Evolutionary conservation across 106 monocot species (phyloP), one percentile per base, ranked within the genome.

Genomic region (Amphibolis antarctica): DNA sequence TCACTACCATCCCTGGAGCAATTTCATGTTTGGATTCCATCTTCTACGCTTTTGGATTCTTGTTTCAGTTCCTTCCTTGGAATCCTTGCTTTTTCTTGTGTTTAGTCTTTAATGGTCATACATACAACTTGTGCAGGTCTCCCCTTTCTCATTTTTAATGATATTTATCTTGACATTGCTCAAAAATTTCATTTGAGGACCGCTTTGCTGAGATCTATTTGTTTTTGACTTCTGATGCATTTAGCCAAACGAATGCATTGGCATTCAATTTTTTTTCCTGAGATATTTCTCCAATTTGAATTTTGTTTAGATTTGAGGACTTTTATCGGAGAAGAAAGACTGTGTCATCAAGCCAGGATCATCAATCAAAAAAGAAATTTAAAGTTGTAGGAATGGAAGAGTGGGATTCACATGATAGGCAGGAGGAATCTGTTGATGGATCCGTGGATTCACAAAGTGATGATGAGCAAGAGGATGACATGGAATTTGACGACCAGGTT

Each of bases 251-350:
- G n/a, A n/a, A n/a, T 28, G 28, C 9, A 42, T 43, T 42, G 17
- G n/a, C 3, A 15, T 49, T 49, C 1, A 17, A 15, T 19, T 49
- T 0, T 49, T 19, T 49, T 49, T 10, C 49, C n/a, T 49, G n/a
- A 49, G 3, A 22, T 12, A 28, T 53, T 51, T 23, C 23, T 59
- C 42, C 28, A 53, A 66, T 20, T 24, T 3, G 3, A 7, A 24
- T 56, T 10, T 47, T 46, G 44, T 75, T 42, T 79, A 98, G 90
- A 69, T 98, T 87, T 74, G 78, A 85, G 72, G 90, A 98, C 64
- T 98, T 98, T 28, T 98, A 78, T 63, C 78, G 76, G 51, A 50
- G 64, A 45, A 80, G 78, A 47, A 75, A 68, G 45, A 80, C 59
- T 55, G 55, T 55, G 45, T 22, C 23, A 60, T 51, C 30, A 66